Conservation (phyloP, 2,329 filamentous ascomycete species). For the Pleoardoris graminearum region DNA sequence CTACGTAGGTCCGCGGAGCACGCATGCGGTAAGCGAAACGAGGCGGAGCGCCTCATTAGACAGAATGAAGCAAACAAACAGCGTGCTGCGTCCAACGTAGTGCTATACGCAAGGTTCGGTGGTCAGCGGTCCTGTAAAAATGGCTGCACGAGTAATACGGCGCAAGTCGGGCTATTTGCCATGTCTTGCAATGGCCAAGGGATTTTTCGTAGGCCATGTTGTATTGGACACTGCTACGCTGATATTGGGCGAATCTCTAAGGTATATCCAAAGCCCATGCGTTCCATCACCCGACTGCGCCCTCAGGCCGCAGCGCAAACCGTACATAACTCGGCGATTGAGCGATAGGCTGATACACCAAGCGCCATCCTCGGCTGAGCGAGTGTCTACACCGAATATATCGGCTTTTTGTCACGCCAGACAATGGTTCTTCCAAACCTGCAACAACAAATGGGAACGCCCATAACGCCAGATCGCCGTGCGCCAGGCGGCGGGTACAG, state of each 20-base stretch:
- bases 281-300: slow-evolving; percentile 1
- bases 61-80: no score
- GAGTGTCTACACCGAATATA: background rate
- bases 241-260: slow-evolving; percentile 5
- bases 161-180: no score
- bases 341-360: slow-evolving; percentile 11
- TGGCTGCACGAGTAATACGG: no score
- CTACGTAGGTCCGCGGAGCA: no score
- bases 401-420: background rate
- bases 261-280: slow-evolving; percentile 5
- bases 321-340: slow-evolving; percentile 9
- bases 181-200: no score
- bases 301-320: slow-evolving; percentile 4
- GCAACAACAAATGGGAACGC: background rate
- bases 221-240: slow-evolving; percentile 1
- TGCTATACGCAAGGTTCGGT: no score
- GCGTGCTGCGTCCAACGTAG: no score
- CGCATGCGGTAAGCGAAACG: no score
- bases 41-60: no score
- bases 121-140: no score
- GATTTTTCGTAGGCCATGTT: no score
- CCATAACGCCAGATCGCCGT: slow-evolving; percentile 4
- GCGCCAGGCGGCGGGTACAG: slow-evolving; percentile 1
- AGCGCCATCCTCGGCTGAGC: slow-evolving; percentile 8
- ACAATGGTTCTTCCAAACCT: no score